Conservation (phyloP, 768 basidiomycete species). For the Tulasnella sp. region DNA sequence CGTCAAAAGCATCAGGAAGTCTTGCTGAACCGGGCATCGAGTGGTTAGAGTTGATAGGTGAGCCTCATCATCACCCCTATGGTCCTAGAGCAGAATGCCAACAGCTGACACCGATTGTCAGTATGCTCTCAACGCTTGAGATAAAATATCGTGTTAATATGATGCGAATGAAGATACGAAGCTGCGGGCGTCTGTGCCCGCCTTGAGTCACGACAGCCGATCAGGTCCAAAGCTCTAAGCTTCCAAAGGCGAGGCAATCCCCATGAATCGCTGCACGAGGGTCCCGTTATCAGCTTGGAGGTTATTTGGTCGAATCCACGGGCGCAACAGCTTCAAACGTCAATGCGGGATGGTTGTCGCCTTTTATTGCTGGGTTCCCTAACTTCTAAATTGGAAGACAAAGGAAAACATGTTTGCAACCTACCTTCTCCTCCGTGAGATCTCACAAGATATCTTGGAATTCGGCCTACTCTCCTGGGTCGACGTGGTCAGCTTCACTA, state of each 20-base stretch:
- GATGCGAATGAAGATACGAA: too few species aligned
- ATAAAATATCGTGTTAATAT: too few species aligned
- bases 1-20: background rate
- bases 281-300: too few species aligned
- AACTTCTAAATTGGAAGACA: background rate
- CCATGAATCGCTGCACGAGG: too few species aligned
- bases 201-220: too few species aligned
- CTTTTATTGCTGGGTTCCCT: background rate
- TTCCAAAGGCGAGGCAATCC: too few species aligned
- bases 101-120: background rate
- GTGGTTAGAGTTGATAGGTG: background rate
- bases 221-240: too few species aligned
- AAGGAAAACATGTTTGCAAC: background rate
- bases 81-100: background rate
- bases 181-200: too few species aligned
- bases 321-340: background rate
- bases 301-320: background rate
- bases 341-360: background rate
- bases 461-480: background rate
- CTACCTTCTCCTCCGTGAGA: background rate
- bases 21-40: background rate
- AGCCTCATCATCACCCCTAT: background rate
- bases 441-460: background rate
- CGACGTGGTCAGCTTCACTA: background rate
- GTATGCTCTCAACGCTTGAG: too few species aligned